Conservation (phyloP, 164 flowering plant species). For the Annona squamosa region DNA sequence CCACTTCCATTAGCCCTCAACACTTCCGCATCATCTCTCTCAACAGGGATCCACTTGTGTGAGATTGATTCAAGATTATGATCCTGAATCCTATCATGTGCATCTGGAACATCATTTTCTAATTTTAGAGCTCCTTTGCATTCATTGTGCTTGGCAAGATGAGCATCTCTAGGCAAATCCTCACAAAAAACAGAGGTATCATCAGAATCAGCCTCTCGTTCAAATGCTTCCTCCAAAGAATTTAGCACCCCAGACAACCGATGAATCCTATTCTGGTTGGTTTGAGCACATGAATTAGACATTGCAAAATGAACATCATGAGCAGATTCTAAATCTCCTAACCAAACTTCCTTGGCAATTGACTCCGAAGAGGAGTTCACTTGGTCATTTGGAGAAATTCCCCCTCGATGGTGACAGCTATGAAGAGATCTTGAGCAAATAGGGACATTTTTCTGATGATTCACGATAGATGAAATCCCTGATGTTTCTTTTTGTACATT, state of each 20-base stretch:
- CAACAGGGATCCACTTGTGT: slow-evolving; percentile 50
- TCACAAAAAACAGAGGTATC: not conserved
- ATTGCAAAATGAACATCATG: slow-evolving; percentile 3
- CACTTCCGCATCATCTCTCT: slow-evolving; percentile 23
- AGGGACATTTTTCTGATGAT: slow-evolving; percentile 9
- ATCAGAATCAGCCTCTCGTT: slow-evolving; percentile 9
- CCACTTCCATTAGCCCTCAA: slow-evolving; percentile 13
- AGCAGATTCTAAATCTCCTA: slow-evolving; percentile 11
- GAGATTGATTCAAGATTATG: slow-evolving; percentile 22
- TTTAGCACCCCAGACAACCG: slow-evolving; percentile 7
- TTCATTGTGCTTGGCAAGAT: slow-evolving; percentile 9
- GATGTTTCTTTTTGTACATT: slow-evolving; percentile 15
- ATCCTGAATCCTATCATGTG: slow-evolving; percentile 24
- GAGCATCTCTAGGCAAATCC: slow-evolving; percentile 13
- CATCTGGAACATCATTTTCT: slow-evolving; percentile 19
- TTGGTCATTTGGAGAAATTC: slow-evolving; percentile 2
- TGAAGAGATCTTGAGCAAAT: slow-evolving; percentile 12
- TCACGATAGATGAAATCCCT: slow-evolving; percentile 10
- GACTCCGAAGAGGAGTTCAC: slow-evolving; percentile 17
- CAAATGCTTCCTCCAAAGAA: slow-evolving; percentile 6
- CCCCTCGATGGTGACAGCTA: slow-evolving; percentile 9
- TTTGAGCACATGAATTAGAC: slow-evolving; percentile 9
- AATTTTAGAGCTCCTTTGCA: slow-evolving; percentile 13
- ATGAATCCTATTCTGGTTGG: slow-evolving; percentile 3
- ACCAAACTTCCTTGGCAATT: slow-evolving; percentile 12